Evolutionary conservation across 2,329 filamentous ascomycete genomes (phyloP).

Genomic region (Zopfia rhizophila): DNA sequence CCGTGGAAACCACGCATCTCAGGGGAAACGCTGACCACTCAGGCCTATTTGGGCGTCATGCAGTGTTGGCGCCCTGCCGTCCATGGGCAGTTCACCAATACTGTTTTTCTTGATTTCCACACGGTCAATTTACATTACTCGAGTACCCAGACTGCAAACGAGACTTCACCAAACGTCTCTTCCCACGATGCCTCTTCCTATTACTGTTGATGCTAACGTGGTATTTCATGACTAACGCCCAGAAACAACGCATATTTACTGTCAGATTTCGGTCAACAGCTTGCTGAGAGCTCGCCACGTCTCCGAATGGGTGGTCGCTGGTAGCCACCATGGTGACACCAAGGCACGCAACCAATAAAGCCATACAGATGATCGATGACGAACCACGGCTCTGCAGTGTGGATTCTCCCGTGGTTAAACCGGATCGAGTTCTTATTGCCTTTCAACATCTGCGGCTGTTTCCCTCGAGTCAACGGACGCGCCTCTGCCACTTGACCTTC

Average conservation of each 20-base stretch:
- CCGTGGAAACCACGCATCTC: too few species aligned
- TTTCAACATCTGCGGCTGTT: constrained; percentile 6
- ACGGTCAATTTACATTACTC: constrained; percentile 9
- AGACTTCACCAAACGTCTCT: constrained; percentile 5
- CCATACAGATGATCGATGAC: constrained; percentile 40
- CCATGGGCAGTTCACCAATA: constrained; percentile 16
- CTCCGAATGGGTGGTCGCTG: constrained; percentile 24
- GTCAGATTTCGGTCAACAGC: too few species aligned
- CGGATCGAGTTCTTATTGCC: constrained; percentile 3
- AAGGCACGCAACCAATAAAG: constrained; percentile 30
- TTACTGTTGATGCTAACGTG: too few species aligned
- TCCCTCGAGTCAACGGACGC: constrained; percentile 27
- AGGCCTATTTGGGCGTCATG: constrained; percentile 32
- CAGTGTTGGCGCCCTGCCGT: constrained; percentile 24
- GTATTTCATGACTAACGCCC: constrained; percentile 28
- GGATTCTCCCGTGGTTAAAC: constrained; percentile 32
- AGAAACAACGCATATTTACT: constrained; percentile 17
- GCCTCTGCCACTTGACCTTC: constrained; percentile 18
- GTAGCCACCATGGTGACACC: constrained; percentile 36
- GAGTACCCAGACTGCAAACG: constrained; percentile 6
- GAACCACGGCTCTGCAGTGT: constrained; percentile 29
- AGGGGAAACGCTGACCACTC: constrained; percentile 36
- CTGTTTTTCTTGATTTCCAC: too few species aligned
- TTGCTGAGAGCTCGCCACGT: constrained; percentile 35
- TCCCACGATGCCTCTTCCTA: too few species aligned